Percentiles rank a stretch among this genome's conserved stretches.
Evolutionary conservation across 176 grass and related monocot genomes (phyloP).

Genomic region (Triticum urartu): DNA sequence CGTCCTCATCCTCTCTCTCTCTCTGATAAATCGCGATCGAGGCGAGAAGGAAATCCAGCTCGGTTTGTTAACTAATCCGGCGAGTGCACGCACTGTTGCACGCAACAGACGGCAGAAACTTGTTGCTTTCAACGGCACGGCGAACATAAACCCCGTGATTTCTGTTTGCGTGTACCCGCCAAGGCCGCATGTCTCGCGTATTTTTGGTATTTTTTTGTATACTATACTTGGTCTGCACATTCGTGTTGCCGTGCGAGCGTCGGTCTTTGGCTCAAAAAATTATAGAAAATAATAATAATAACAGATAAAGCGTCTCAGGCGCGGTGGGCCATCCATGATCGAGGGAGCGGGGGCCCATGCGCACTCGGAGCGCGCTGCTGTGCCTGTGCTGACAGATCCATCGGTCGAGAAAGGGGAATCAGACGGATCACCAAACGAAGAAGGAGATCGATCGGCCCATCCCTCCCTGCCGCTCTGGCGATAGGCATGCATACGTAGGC

Average conservation of each 20-base stretch:
- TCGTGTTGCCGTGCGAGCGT: too few species aligned
- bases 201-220: too few species aligned
- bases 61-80: neutral
- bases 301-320: neutral
- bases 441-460: neutral
- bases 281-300: too few species aligned
- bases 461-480: too few species aligned
- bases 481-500: neutral
- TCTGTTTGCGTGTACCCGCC: too few species aligned
- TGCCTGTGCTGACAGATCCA: neutral
- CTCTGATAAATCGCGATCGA: neutral
- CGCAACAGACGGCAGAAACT: neutral
- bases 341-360: neutral
- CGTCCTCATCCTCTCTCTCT: neutral
- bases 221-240: too few species aligned
- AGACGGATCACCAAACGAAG: neutral
- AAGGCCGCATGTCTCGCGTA: too few species aligned
- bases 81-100: neutral
- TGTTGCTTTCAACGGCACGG: neutral
- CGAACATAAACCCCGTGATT: too few species aligned
- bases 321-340: neutral
- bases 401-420: neutral
- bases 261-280: too few species aligned
- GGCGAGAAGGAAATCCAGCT: neutral
- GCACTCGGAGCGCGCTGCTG: neutral